These are phyloP conservation scores for Fistulinella prunicolor DNA, from an alignment of 768 basidiomycete species.

Conservation along the genomic window DNA sequence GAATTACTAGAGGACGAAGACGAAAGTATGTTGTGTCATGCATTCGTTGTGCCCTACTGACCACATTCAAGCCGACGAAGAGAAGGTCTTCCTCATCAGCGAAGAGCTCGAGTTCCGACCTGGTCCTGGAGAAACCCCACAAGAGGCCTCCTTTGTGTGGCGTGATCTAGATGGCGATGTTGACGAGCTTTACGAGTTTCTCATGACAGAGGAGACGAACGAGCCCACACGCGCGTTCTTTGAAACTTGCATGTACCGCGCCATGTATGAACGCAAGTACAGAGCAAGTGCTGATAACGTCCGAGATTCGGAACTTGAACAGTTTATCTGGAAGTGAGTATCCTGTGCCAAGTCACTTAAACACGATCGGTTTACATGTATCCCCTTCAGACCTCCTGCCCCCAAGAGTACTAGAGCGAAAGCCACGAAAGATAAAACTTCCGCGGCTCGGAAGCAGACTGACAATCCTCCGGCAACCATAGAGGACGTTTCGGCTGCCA, in stretches of 20 bases:
- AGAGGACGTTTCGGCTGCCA: slow-evolving; percentile 2
- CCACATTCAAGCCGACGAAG: slow-evolving; percentile 74
- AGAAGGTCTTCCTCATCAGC: slow-evolving; percentile 87
- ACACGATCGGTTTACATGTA: not conserved
- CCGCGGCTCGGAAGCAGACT: slow-evolving; percentile 5
- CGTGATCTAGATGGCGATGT: slow-evolving; percentile 88
- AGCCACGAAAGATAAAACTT: slow-evolving; percentile 12
- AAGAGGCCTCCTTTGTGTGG: slow-evolving; percentile 85
- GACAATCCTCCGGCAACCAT: slow-evolving; percentile 2
- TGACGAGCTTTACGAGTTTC: slow-evolving; percentile 93
- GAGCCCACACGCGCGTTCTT: slow-evolving; percentile 82
- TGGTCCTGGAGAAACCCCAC: slow-evolving; percentile 64
- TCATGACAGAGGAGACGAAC: slow-evolving; percentile 72
- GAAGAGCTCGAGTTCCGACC: slow-evolving; percentile 86
- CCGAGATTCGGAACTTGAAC: slow-evolving; percentile 63
- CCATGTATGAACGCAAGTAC: slow-evolving; percentile 96
- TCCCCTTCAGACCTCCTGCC: slow-evolving; percentile 21
- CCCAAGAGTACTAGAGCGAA: slow-evolving; percentile 19
- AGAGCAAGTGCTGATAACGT: slow-evolving; percentile 66
- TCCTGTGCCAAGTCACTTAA: not conserved
- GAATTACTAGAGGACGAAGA: slow-evolving; percentile 93
- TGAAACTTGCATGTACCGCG: slow-evolving; percentile 91
- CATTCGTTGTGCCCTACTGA: slow-evolving; percentile 4
- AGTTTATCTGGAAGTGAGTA: slow-evolving; percentile 80
- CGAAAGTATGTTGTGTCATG: slow-evolving; percentile 54